These are phyloP conservation scores for Astraeus odoratus DNA, from an alignment of 768 basidiomycete genomes.

Conservation along the genomic window DNA sequence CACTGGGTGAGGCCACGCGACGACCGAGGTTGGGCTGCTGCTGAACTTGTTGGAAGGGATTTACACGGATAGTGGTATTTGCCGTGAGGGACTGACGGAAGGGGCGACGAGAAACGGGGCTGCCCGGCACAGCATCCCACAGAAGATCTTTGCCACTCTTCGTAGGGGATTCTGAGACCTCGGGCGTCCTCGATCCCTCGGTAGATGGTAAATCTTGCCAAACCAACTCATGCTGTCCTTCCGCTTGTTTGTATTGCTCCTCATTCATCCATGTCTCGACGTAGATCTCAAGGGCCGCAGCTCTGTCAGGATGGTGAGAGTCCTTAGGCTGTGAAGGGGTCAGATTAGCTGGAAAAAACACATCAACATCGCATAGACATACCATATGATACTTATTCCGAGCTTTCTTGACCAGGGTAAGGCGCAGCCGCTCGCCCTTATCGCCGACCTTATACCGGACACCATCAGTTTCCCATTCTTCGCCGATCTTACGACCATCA, in stretches of 20 bases:
- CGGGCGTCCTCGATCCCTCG: conserved; percentile 37
- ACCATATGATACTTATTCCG: conserved; percentile 72
- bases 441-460: conserved; percentile 64
- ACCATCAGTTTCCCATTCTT: conserved; percentile 72
- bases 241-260: conserved; percentile 61
- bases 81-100: conserved; percentile 43
- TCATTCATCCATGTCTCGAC: conserved; percentile 79
- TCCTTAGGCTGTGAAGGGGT: conserved; percentile 53
- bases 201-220: conserved; percentile 59
- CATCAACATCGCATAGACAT: conserved; percentile 15
- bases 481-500: conserved; percentile 55
- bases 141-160: conserved; percentile 59
- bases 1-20: conserved; percentile 36
- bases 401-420: conserved; percentile 64
- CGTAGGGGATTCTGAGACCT: conserved; percentile 31
- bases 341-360: neutral
- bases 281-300: conserved; percentile 60
- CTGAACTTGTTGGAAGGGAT: conserved; percentile 39
- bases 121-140: conserved; percentile 54
- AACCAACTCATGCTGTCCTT: conserved; percentile 50
- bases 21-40: conserved; percentile 32
- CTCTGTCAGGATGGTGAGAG: conserved; percentile 69
- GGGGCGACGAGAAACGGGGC: conserved; percentile 32
- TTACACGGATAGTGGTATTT: conserved; percentile 38
- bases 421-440: conserved; percentile 63